Percentiles rank a stretch among this genome's conserved stretches.
These are phyloP conservation scores for Rubia tinctorum DNA, from an alignment of 305 asterid species.

Conservation along the genomic window DNA sequence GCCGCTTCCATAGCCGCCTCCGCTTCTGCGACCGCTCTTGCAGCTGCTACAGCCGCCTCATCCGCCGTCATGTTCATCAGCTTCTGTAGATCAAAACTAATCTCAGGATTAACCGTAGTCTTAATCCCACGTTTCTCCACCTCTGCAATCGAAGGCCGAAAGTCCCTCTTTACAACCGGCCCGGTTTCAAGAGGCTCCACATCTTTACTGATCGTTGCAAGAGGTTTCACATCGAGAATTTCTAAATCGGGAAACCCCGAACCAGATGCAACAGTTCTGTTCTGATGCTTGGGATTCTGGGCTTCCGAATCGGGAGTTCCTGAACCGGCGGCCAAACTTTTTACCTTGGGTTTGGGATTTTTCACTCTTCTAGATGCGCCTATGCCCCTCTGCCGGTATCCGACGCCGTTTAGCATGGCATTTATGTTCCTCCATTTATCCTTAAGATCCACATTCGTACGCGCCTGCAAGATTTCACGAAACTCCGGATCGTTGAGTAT, in stretches of 20 bases:
- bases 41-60: not conserved
- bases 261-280: too few species aligned
- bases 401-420: not conserved
- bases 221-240: not conserved
- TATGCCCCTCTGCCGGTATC: not conserved
- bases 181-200: not conserved
- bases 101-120: not conserved
- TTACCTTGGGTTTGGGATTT: not conserved
- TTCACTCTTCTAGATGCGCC: not conserved
- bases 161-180: too few species aligned
- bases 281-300: not conserved
- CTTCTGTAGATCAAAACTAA: not conserved
- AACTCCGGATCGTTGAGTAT: not conserved
- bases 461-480: not conserved
- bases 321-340: not conserved
- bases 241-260: too few species aligned
- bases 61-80: not conserved
- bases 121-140: too few species aligned
- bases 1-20: not conserved
- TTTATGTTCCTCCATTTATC: not conserved
- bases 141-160: too few species aligned
- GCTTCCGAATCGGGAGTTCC: not conserved
- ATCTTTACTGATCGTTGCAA: not conserved
- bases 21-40: not conserved
- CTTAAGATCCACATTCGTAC: slow-evolving; percentile 2